Evolutionary conservation across 495 filamentous ascomycete species (phyloP).

Genomic region (Penicillium cosmopolitanum): DNA sequence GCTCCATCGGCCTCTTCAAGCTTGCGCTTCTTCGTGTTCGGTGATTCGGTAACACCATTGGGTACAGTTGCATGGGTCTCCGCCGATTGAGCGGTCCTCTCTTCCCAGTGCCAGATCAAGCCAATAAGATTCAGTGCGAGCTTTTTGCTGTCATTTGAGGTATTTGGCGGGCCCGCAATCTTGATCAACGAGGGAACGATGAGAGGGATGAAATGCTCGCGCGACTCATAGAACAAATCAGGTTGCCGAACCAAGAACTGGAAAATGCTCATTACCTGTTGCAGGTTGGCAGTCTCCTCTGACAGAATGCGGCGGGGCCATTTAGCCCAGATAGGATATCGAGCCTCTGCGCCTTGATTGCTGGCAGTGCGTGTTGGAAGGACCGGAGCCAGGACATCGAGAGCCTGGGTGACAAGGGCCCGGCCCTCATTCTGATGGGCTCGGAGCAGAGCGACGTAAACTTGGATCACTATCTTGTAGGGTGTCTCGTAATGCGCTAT

Average conservation of each 20-base stretch:
- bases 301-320: slow-evolving; percentile 88
- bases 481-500: slow-evolving; percentile 97
- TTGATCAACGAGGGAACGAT: slow-evolving; percentile 90
- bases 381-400: slow-evolving; percentile 92
- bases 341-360: slow-evolving; percentile 50
- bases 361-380: slow-evolving; percentile 68
- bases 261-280: slow-evolving; percentile 96
- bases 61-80: slow-evolving; percentile 32
- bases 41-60: slow-evolving; percentile 65
- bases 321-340: slow-evolving; percentile 83
- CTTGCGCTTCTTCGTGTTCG: slow-evolving; percentile 74
- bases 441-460: slow-evolving; percentile 86
- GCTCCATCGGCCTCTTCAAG: slow-evolving; percentile 57
- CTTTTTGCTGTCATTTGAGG: slow-evolving; percentile 91
- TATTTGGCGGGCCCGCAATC: slow-evolving; percentile 80
- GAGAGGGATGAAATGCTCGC: slow-evolving; percentile 84
- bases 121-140: slow-evolving; percentile 87
- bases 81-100: slow-evolving; percentile 68
- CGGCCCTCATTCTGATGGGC: slow-evolving; percentile 95
- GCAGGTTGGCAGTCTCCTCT: slow-evolving; percentile 94
- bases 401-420: slow-evolving; percentile 86
- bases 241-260: slow-evolving; percentile 93
- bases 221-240: slow-evolving; percentile 90
- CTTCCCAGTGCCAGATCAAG: slow-evolving; percentile 91
- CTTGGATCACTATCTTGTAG: slow-evolving; percentile 90